phyloP scores from a whole-genome alignment of 176 grass and related monocot species.

The Eragrostis curvula region DNA sequence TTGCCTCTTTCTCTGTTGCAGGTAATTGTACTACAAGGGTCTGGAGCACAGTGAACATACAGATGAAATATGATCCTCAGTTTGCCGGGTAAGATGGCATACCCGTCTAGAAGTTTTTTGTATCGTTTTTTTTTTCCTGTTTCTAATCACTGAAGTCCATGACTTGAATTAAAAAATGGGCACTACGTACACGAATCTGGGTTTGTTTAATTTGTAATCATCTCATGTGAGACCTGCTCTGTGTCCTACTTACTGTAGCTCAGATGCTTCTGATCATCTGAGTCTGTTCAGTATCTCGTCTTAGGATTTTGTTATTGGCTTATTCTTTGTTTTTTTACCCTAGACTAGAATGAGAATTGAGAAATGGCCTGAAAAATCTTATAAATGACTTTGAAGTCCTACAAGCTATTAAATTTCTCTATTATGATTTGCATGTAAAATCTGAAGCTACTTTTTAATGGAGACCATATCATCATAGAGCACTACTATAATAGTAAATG shows the following conservation, averaged over 20 bases:
- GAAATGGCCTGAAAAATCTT: not conserved
- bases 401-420: not conserved
- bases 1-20: not conserved
- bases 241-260: not conserved
- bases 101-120: not conserved
- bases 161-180: not conserved
- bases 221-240: too few relatives aligned
- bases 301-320: not conserved
- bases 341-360: not conserved
- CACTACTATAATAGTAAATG: too few relatives aligned
- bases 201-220: too few relatives aligned
- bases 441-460: not conserved
- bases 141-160: not conserved
- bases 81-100: not conserved
- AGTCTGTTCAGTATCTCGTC: too few relatives aligned
- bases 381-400: not conserved
- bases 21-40: not conserved
- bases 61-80: slow-evolving; percentile 16
- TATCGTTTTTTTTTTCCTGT: not conserved
- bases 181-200: not conserved
- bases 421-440: not conserved
- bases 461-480: too few relatives aligned
- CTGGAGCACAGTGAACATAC: slow-evolving; percentile 9
- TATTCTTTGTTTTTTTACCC: not conserved
- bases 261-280: not conserved